These are phyloP conservation scores for Globisporangium echinulatum DNA, from an alignment of 352 stramenopile genomes.

Conservation along the genomic window DNA sequence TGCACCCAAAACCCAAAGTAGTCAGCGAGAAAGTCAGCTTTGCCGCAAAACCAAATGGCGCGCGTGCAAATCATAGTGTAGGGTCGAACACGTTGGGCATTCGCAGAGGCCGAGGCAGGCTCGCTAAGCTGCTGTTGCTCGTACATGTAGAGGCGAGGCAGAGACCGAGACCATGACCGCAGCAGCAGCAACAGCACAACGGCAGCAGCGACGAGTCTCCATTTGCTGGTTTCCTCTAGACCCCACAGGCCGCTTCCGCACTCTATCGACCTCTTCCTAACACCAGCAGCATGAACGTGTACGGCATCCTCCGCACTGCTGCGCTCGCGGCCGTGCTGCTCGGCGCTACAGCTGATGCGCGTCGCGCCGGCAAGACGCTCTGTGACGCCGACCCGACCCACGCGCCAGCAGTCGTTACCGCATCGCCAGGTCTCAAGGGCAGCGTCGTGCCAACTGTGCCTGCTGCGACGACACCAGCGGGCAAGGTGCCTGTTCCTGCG, in stretches of 20 bases:
- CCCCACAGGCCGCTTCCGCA: background rate
- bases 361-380: conserved; percentile 6
- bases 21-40: too few relatives aligned
- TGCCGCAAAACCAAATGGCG: too few relatives aligned
- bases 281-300: conserved; percentile 15
- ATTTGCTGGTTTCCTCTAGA: conserved; percentile 10
- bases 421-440: conserved; percentile 5
- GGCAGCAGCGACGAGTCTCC: background rate
- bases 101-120: too few relatives aligned
- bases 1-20: too few relatives aligned
- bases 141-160: too few relatives aligned
- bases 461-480: background rate
- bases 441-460: background rate
- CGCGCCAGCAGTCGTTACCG: background rate
- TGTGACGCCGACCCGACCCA: conserved; percentile 4
- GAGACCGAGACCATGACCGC: background rate
- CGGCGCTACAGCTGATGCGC: conserved; percentile 5
- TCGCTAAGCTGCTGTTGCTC: too few relatives aligned
- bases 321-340: conserved; percentile 14
- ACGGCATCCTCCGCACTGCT: conserved; percentile 11
- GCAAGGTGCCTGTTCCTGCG: background rate
- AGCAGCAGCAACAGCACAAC: background rate
- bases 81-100: too few relatives aligned
- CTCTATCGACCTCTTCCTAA: background rate
- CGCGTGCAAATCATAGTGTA: too few relatives aligned